Conservation (phyloP, 106 monocot species). For the Dendrobium nobile region DNA sequence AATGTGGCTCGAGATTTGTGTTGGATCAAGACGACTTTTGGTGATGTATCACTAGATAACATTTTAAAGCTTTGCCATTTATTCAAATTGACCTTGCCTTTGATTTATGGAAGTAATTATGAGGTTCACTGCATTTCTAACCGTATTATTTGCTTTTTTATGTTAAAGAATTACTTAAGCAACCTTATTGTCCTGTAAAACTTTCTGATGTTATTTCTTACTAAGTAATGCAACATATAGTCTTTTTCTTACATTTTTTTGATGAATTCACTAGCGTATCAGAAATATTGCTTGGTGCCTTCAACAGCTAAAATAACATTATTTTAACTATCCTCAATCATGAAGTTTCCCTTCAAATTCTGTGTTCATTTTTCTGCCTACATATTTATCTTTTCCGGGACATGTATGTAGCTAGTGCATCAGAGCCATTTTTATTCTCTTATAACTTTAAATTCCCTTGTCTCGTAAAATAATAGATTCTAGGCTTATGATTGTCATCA, state of each 20-base stretch:
- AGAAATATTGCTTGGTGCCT: not conserved
- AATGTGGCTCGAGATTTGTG: too few species aligned
- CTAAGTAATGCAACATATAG: not conserved
- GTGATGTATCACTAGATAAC: too few species aligned
- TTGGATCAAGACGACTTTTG: too few species aligned
- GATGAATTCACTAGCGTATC: not conserved
- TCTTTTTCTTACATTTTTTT: not conserved
- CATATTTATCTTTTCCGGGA: too few species aligned
- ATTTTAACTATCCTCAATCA: too few species aligned
- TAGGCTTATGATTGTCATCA: not conserved
- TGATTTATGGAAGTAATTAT: not conserved
- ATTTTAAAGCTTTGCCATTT: not conserved
- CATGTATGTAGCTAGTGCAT: not conserved
- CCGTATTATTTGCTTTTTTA: not conserved
- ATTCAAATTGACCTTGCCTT: not conserved
- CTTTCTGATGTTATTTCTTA: not conserved
- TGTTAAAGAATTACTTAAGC: not conserved
- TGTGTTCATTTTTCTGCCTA: not conserved
- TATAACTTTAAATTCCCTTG: not conserved
- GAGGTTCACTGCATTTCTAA: not conserved
- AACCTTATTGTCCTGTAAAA: not conserved
- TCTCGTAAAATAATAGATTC: not conserved
- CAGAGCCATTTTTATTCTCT: not conserved
- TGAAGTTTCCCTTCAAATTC: not conserved
- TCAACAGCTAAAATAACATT: not conserved